Conservation (phyloP, 164 flowering plant species). For the Aristolochia fimbriata region DNA sequence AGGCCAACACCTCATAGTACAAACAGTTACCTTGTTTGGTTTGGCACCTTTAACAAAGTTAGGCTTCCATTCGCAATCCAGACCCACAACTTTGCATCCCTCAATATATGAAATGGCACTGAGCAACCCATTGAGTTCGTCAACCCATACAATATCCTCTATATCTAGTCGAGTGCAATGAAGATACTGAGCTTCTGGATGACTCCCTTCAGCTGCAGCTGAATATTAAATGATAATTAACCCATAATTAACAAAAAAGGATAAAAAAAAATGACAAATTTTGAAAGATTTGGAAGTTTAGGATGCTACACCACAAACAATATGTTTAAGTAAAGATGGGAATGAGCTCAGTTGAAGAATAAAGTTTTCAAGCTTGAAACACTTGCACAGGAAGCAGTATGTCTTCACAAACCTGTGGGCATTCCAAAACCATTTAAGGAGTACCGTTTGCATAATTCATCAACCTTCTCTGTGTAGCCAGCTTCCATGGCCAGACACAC, state of each 20-base stretch:
- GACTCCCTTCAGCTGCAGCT: slow-evolving; percentile 40
- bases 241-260: neutral
- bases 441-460: slow-evolving; percentile 74
- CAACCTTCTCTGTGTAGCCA: slow-evolving; percentile 87
- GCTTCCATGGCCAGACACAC: slow-evolving; percentile 96
- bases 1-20: neutral
- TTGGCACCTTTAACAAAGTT: slow-evolving; percentile 73
- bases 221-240: neutral
- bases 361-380: neutral
- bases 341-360: too few species aligned
- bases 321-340: too few species aligned
- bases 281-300: neutral
- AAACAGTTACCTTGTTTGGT: slow-evolving; percentile 57
- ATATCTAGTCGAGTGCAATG: slow-evolving; percentile 42
- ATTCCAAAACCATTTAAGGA: slow-evolving; percentile 58
- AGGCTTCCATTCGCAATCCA: slow-evolving; percentile 99
- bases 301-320: too few species aligned
- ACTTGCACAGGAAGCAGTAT: neutral
- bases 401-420: slow-evolving; percentile 34
- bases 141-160: slow-evolving; percentile 77
- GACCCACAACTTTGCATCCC: slow-evolving; percentile 69
- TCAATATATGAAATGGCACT: slow-evolving; percentile 55
- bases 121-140: slow-evolving; percentile 43
- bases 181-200: slow-evolving; percentile 31
- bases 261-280: neutral